phyloP scores from a whole-genome alignment of 139 green algal genomes.

The Eudorina sp. region DNA sequence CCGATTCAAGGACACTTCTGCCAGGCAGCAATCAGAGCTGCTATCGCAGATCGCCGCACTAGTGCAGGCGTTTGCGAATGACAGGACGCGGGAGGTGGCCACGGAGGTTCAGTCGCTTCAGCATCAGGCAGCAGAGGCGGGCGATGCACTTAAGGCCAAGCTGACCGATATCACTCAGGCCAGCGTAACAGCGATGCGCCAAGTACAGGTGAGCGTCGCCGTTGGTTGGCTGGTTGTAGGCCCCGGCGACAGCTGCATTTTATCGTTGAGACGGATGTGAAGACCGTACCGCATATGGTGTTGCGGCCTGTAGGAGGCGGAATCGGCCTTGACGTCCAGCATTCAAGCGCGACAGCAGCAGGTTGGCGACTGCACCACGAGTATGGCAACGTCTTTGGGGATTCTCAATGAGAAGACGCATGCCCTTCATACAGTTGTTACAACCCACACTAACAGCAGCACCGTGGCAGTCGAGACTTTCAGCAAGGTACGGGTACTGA shows the following conservation, averaged over 20 bases:
- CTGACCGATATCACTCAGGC: slow-evolving; percentile 7
- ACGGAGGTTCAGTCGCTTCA: slow-evolving; percentile 40
- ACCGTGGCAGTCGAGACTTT: not conserved
- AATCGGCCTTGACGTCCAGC: not conserved
- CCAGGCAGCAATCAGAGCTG: slow-evolving; percentile 49
- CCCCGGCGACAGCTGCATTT: not conserved
- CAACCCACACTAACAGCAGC: not conserved
- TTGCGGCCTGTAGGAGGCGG: not conserved
- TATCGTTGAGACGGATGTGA: not conserved
- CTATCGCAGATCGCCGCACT: slow-evolving; percentile 52
- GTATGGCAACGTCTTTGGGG: not conserved
- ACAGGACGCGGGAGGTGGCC: slow-evolving; percentile 37
- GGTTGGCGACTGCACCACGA: not conserved
- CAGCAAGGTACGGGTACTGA: slow-evolving; percentile 14
- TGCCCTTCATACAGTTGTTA: not conserved
- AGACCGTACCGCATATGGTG: not conserved
- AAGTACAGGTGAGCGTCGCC: slow-evolving; percentile 14
- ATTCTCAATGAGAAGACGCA: not conserved
- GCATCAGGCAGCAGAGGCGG: slow-evolving; percentile 15
- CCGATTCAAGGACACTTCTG: slow-evolving; percentile 36
- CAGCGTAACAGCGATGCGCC: not conserved
- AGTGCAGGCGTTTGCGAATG: slow-evolving; percentile 52
- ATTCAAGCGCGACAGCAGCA: not conserved
- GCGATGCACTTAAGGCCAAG: not conserved
- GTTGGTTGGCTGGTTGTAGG: no score